Conservation (phyloP, 2,329 filamentous ascomycete species). For the Diaporthe citrichinensis region DNA sequence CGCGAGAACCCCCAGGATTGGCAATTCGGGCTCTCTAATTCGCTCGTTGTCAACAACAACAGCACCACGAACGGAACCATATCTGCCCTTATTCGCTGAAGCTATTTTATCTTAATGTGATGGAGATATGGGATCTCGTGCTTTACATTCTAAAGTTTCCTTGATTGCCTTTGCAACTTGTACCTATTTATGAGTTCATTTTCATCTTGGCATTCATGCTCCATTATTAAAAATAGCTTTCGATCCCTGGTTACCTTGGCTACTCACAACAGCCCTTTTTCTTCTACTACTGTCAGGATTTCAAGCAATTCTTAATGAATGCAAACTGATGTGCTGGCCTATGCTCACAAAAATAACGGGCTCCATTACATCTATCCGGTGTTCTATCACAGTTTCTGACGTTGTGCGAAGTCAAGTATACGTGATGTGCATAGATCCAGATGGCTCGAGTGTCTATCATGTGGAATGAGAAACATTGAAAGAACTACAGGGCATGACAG, state of each 20-base stretch:
- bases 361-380: no score
- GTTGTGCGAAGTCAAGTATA: no score
- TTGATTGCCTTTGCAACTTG: not conserved
- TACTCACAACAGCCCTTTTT: not conserved
- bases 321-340: no score
- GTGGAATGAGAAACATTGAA: no score
- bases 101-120: no score
- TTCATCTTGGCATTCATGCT: not conserved
- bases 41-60: not conserved
- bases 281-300: not conserved
- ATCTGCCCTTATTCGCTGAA: not conserved
- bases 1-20: not conserved
- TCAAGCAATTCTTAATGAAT: no score
- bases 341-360: no score
- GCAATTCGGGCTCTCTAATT: constrained; percentile 7
- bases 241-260: no score
- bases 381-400: no score
- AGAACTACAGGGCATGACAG: no score
- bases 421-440: no score
- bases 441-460: no score
- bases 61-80: not conserved
- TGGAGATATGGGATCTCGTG: not conserved
- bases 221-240: not conserved
- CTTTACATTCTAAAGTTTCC: not conserved
- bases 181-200: not conserved